Base-by-base conservation (phyloP, 306 rosid species). In the Rubus idaeus region DNA sequence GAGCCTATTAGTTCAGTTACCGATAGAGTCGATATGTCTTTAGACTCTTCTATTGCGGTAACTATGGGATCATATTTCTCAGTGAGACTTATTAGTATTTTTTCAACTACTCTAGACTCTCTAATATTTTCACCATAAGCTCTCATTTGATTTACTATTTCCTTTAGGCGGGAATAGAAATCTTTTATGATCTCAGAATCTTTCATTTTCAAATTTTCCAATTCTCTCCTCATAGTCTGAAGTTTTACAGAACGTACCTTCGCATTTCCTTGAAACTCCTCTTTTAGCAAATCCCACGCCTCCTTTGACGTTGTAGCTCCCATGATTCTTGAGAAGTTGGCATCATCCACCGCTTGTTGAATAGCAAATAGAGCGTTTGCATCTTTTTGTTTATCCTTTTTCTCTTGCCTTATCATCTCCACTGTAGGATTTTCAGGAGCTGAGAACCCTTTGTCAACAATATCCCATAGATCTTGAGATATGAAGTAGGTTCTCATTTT, bases 381-480 rank as follows among this genome's bases (percentile, higher is more conserved):
- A n/a, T 68, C 73, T 68, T 3, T 66, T 16, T 66, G 21, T 1
- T 40, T 40, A 1, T 39, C 49, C 6, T 39, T 66, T 10, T 37
- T 17, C 0, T 16, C 50, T 17, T 67, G 17, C 13, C 18, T 18
- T 8, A 20, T 3, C 3, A 20, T 35, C 18, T 61, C 42, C 18
- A 61, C 2, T 6, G 67, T 61, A 0, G 42, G 67, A 61, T 61
- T 30, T 68, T 78, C 71, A 14, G 1, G 68, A 50, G 50, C n/a
- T 0, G n/a, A 55, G 47, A 12, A 66, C 14, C 62, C 70, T 0
- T 51, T n/a, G 4, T 62, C 57, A 0, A 73, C 58, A 4, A 80
- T 23, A 16, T 79, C 77, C 68, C 50, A 73, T 16, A 79, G 35
- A 8, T 71, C 55, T 49, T 63, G 67, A 63, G 78, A 50, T 30